Evolutionary conservation across 768 basidiomycete species (phyloP), one percentile per base, ranked within the genome.

Genomic region (Leccinum obscurum): DNA sequence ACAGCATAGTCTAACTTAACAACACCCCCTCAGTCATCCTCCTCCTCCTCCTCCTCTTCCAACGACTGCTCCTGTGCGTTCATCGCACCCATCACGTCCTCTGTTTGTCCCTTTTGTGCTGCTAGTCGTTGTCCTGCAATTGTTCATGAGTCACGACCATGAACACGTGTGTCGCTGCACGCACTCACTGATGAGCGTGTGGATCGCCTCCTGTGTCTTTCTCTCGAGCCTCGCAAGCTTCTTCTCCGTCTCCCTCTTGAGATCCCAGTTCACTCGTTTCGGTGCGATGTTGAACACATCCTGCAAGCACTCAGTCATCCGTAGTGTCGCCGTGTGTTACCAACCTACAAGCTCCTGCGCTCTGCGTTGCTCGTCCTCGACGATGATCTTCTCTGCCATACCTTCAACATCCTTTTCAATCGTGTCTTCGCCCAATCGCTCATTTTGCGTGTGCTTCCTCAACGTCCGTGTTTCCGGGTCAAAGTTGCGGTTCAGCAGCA

Each of bases 231-330:
- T 95, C 8, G 88, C 83, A 52, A 94, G 75, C 72, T 92, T 94
- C 78, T 90, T 93, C 59, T 95, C 92, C 77, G 95, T 86, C 68
- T 98, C 94, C 59, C 94, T 85, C 74, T 95, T 95, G 68, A 97
- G 79, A 72, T 96, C 94, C 95, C 94, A 96, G 75, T 96, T 98
- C 10, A 93, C 88, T 52, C 95, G 84, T 81, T 95, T 98, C 4
- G 97, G 97, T 24, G 95, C 95, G 66, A 99, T 98, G 71, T 97
- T 98, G 72, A 97, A 92, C 50, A 97, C 80, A 71, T 96, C 93
- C 95, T 96, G 53, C 62, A 56, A 51, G 52, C 24, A 32, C 52
- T 73, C 58, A 72, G 71, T 49, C 37, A 44, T 59, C 57, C 59
- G 48, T 37, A 6, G 11, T 28, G n/a, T 46, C 15, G 41, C 32